These are phyloP conservation scores for Solanum sejunctum DNA, from an alignment of 257 asterid genomes.

Conservation along the genomic window DNA sequence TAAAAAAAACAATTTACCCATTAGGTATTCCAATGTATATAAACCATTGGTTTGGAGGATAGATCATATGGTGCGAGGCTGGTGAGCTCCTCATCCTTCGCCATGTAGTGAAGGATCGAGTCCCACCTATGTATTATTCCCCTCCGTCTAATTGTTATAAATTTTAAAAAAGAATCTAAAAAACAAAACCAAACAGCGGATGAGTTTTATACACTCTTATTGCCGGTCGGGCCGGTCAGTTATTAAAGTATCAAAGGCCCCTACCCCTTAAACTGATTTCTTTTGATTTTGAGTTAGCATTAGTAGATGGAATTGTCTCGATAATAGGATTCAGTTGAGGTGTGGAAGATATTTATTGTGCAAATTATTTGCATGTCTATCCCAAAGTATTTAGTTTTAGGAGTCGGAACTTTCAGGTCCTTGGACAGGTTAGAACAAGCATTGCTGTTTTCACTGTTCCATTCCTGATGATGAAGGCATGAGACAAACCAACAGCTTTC, in stretches of 20 bases:
- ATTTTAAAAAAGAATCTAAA: not conserved
- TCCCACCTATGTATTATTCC: not conserved
- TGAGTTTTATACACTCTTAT: not conserved
- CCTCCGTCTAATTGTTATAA: not conserved
- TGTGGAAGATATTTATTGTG: not conserved
- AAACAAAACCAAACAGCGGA: not conserved
- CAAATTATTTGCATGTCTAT: not conserved
- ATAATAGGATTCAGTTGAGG: not conserved
- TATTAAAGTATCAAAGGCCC: not conserved
- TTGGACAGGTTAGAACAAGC: not conserved
- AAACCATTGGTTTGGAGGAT: not conserved
- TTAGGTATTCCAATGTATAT: not conserved
- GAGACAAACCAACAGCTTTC: not conserved
- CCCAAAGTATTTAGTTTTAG: not conserved
- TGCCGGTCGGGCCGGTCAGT: not conserved
- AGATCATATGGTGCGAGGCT: not conserved
- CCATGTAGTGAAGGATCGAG: not conserved
- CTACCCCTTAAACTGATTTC: not conserved
- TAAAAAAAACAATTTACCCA: not conserved
- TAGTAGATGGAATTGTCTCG: not conserved
- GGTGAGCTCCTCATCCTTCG: not conserved
- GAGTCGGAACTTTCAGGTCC: not conserved
- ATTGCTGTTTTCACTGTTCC: not conserved
- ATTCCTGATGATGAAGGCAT: not conserved
- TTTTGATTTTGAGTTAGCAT: not conserved